Base-by-base conservation (phyloP, 805 yeast species). In the Tetrapisispora nanseiensis region DNA sequence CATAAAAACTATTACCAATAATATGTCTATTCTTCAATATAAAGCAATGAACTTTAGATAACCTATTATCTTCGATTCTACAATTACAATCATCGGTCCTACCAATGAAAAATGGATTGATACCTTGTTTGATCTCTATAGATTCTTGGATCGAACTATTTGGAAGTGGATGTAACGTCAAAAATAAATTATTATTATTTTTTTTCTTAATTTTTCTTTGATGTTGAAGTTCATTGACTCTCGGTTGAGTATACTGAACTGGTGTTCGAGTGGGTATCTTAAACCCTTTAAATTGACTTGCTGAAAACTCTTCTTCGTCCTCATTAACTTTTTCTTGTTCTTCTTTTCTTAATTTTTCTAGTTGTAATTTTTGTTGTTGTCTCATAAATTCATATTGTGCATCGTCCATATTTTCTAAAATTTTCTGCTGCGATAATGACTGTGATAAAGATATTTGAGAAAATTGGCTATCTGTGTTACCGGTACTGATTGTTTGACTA, bases 41-140 rank as follows among this genome's bases (percentile, higher is more conserved):
- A 24, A 78, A 65, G 59, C 96, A 87, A 61, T 92, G 97, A 1
- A 80, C 69, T 49, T 86, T 84, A 2, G 97, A 89, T 52, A 90
- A 72, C 36, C 96, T 65, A 51, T 73, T 82, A 50, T 89, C 96
- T 26, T 73, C 66, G 15, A 85, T 74, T 33, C 67, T 68, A 27
- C 75, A 71, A 55, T 83, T 78, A 46, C 84, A 74, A 3, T 70
- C 74, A 18, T 70, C 75, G 19, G 75, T 72, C 28, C 97, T 68
- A 1, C 98, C 97, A 42, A 90, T 72, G 43, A 79, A 70, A 57
- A 78, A 80, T 8, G 78, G 76, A 37, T 75, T 78, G 16, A 71
- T 69, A 22, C 85, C 84, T 54, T 82, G 87, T 27, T 77, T 72
- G n/a, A 87, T 67, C 44, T 69, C 66, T 6, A 85, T 69, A 3